Evolutionary conservation across 2,329 filamentous ascomycete species (phyloP), one percentile per base, ranked within the genome.

Genomic region (Zalaria sp.): DNA sequence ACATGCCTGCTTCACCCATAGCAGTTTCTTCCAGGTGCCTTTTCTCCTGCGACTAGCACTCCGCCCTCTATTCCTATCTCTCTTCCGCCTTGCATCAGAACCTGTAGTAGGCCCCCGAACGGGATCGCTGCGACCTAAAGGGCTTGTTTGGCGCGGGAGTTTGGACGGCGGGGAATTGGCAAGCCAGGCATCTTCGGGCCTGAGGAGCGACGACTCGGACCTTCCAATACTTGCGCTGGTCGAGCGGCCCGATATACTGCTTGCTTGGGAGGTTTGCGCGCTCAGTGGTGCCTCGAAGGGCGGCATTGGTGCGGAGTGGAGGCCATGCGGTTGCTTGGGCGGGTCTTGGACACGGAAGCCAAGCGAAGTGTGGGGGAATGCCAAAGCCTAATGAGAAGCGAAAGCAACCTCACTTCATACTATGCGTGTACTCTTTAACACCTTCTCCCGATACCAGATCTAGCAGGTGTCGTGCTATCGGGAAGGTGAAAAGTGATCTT

Each of bases 1-100:
- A 88, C 83, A 94, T 29, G 83, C 84, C 60, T 96, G 91, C 64
- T 93, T 94, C 56, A 98, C 88, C 91, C 91, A 98, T 42, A 98
- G 73, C 49, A 98, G 65, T 67, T 96, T 96, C 71, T 93, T 93
- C 84, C 89, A 96, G 7, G 76, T 76, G 39, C 77, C 75, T 55
- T 80, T 84, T 49, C 48, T 49, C 53, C 77, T 71, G 37, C 82
- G 72, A 50, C 79, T 83, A 38, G 76, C 67, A 49, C 77, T 82
- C 11, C 77, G 70, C 35, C 72, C 72, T 43, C 73, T 65, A 37
- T 68, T 56, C 49, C 69, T 69, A 27, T 71, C 65, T 43, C 68
- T 63, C 39, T 67, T 66, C 50, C 66, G 69, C 51, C 54, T 62
- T 26, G 25, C 34, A 7, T 37, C 58, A 37, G 45, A 39, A 54